Conservation (phyloP, 768 basidiomycete species). For the Holtermanniella nyarrowii region DNA sequence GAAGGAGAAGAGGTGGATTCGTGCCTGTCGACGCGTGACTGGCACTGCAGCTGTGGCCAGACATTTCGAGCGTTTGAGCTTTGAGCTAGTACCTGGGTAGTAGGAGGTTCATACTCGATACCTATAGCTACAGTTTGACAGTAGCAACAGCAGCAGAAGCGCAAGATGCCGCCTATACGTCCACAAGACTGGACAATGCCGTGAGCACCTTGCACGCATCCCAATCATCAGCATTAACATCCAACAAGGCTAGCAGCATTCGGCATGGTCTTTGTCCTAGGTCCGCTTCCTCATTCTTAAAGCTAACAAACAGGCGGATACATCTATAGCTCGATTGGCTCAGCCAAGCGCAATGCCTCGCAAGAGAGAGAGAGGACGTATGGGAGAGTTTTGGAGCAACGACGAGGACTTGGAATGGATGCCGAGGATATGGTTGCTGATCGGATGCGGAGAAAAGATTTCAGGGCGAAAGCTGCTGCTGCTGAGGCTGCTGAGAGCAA, state of each 20-base stretch:
- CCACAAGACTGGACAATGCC: constrained; percentile 19
- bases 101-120: background rate
- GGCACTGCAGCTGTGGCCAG: background rate
- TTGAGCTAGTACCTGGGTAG: background rate
- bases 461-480: background rate
- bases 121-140: background rate
- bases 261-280: constrained; percentile 29
- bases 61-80: background rate
- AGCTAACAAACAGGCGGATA: constrained; percentile 10
- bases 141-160: background rate
- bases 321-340: constrained; percentile 21
- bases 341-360: constrained; percentile 17
- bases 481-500: too few relatives aligned
- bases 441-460: background rate
- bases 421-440: constrained; percentile 2
- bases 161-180: constrained; percentile 16
- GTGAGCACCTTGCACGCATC: constrained; percentile 3
- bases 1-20: too few relatives aligned
- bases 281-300: constrained; percentile 3
- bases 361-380: constrained; percentile 10
- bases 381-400: constrained; percentile 7
- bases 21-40: background rate
- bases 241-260: constrained; percentile 19
- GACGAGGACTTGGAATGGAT: constrained; percentile 22
- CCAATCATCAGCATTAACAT: background rate